Base-by-base conservation (phyloP, 805 yeast species). In the Barnettozyma vustinii region DNA sequence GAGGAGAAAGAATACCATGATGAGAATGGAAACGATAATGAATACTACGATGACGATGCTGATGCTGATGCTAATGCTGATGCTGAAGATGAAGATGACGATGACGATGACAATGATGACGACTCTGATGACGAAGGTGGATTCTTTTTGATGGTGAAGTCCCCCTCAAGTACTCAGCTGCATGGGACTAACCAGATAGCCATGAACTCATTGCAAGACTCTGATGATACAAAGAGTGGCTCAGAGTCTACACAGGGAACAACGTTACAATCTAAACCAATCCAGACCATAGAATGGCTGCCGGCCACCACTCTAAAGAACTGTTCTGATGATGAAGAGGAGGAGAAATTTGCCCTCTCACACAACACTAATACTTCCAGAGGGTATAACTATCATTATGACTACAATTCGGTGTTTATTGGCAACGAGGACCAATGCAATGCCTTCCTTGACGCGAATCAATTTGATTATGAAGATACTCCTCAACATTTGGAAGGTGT, bases 261-360 rank as follows among this genome's bases (percentile, higher is more conserved):
- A 13, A 21, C 8, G 8, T 9, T 23, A 10, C 20, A 15, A 4
- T 15, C 35, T 7, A 48, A 46, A 35, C 26, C 32, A 16, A 36
- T 51, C 53, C 76, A 77, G 40, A 85, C 88, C 10, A 90, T 91
- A 54, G 89, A 88, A 35, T 72, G 81, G 40, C 68, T 92, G 46
- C 97, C 98, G 2, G 83, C 97, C 2, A 90, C 98, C 0, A 81
- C 88, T 0, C 75, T 92, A 48, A 90, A 91, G 62, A 80, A 80
- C 62, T 87, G 88, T 8, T 79, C 86, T 53, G 84, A 81, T 50
- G 84, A 78, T 42, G 83, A 79, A 49, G 69, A 68, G 9, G 70
- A 68, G 9, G 70, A 64, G 37, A 68, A 58, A 55, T 60, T 83
- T 61, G 78, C 83, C 1, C 75, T 83, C 44, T 81, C 89, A 1